A percentile compares a stretch with the other conserved stretches of the same genome.
Evolutionary conservation across 2,329 filamentous ascomycete species (phyloP).

Genomic region (Neocatenulostroma microsporum): DNA sequence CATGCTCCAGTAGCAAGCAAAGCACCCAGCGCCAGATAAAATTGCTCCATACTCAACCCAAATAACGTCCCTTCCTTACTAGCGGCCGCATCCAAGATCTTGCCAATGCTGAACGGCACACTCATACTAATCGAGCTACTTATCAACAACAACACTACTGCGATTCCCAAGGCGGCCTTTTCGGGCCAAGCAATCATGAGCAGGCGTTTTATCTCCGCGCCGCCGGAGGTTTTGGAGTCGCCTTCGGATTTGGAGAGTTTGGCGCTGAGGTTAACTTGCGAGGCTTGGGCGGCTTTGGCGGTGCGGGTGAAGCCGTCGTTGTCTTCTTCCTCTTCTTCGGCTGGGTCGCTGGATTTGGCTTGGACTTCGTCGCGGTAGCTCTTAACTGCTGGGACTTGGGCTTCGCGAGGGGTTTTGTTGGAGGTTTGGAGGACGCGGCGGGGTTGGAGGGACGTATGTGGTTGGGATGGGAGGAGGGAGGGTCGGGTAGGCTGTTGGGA

Average conservation of each 20-base stretch:
- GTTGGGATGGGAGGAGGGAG: neutral
- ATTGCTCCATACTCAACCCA: conserved; percentile 75
- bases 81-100: conserved; percentile 86
- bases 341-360: conserved; percentile 22
- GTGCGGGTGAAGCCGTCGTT: conserved; percentile 60
- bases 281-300: conserved; percentile 77
- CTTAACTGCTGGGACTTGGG: conserved; percentile 6
- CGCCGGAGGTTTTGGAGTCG: conserved; percentile 33
- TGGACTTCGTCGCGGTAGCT: conserved; percentile 15
- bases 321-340: conserved; percentile 39
- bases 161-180: conserved; percentile 65
- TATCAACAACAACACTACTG: conserved; percentile 77
- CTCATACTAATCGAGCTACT: conserved; percentile 94
- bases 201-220: conserved; percentile 71
- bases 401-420: conserved; percentile 10
- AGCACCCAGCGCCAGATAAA: conserved; percentile 68
- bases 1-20: conserved; percentile 76
- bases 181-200: conserved; percentile 86
- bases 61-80: conserved; percentile 66
- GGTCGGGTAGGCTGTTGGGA: conserved; percentile 7
- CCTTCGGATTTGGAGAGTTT: conserved; percentile 82
- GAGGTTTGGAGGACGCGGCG: conserved; percentile 17
- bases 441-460: conserved; percentile 1
- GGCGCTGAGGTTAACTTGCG: conserved; percentile 82
- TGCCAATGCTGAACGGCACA: conserved; percentile 92